Evolutionary conservation across 345 rosid genomes (phyloP), one percentile per base, ranked within the genome.

Genomic region (Camelina sativa): DNA sequence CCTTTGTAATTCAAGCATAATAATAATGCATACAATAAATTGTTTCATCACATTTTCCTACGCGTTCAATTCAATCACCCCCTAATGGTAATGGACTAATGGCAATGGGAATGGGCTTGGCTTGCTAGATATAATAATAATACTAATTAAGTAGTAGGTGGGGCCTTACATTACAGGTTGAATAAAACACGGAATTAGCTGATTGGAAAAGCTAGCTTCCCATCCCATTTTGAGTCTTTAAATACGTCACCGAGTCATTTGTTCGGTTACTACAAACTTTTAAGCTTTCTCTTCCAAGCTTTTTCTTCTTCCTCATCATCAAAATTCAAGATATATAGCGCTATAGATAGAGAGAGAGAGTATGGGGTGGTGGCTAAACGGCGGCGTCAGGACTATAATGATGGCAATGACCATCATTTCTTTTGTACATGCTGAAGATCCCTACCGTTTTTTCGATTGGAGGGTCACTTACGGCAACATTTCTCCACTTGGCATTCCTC

Each of bases 391-490:
- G 43, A 38, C 48, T 34, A 34, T 34, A 61, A 17, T 77, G 46
- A 11, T 55, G 62, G 19, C n/a, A 9, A 64, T 65, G 53, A 17
- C 15, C 52, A 57, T 65, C 59, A 19, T 61, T 66, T 66, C 73
- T 51, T 47, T 7, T 52, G 93, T 69, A 23, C 63, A 56, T 9
- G 84, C 85, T 52, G 98, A 80, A 73, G 90, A 86, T 60, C 98
- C 95, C 1, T 83, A 85, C 56, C 48, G 91, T 13, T 87, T 55
- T 73, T 86, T 84, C 85, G 83, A 84, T 25, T 92, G 98, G 96
- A 85, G 86, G 15, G 76, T 92, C 76, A 86, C 89, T 32, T 90
- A 88, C 40, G 95, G 96, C 64, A 82, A 82, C 80, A 78, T 82
- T 68, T 80, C 86, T 20, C 96, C 98, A 15, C 69, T 87, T 58